Evolutionary conservation across 2,329 filamentous ascomycete genomes (phyloP).

Genomic region (Macrophomina pseudophaseolina): DNA sequence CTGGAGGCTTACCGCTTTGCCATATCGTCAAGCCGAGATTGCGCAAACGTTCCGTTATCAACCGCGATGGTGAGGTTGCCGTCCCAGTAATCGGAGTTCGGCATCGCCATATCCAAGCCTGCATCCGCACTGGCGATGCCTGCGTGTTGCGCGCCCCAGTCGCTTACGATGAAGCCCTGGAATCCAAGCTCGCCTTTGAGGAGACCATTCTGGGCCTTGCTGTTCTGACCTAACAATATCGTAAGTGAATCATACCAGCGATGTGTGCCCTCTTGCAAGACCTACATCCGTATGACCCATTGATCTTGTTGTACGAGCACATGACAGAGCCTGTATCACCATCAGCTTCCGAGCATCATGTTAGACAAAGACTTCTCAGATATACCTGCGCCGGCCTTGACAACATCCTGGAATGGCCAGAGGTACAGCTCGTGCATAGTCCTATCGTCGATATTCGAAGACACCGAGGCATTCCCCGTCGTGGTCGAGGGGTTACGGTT

Average conservation of each 20-base stretch:
- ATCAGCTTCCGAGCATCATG: neutral
- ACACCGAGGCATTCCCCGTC: constrained; percentile 48
- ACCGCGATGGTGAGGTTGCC: constrained; percentile 59
- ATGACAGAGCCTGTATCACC: constrained; percentile 57
- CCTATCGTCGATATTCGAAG: constrained; percentile 68
- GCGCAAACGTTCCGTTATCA: constrained; percentile 50
- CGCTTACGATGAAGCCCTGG: constrained; percentile 72
- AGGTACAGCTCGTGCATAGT: constrained; percentile 70
- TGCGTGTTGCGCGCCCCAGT: constrained; percentile 70
- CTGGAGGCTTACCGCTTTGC: constrained; percentile 33
- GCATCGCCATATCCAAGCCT: constrained; percentile 65
- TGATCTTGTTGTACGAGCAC: constrained; percentile 57
- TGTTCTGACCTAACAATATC: constrained; percentile 60
- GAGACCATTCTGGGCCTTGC: constrained; percentile 73
- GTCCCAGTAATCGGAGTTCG: constrained; percentile 60
- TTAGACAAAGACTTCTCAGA: neutral
- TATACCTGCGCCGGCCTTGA: constrained; percentile 57
- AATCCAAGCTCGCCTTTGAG: constrained; percentile 82
- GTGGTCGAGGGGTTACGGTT: constrained; percentile 43
- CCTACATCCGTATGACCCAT: constrained; percentile 57
- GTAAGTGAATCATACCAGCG: neutral
- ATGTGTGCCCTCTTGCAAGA: neutral
- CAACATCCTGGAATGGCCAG: constrained; percentile 68
- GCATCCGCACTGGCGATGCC: constrained; percentile 51
- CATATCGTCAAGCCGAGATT: constrained; percentile 50